Evolutionary conservation across 768 basidiomycete species (phyloP), one percentile per base, ranked within the genome.

Genomic region (Daedaleopsis nitida): DNA sequence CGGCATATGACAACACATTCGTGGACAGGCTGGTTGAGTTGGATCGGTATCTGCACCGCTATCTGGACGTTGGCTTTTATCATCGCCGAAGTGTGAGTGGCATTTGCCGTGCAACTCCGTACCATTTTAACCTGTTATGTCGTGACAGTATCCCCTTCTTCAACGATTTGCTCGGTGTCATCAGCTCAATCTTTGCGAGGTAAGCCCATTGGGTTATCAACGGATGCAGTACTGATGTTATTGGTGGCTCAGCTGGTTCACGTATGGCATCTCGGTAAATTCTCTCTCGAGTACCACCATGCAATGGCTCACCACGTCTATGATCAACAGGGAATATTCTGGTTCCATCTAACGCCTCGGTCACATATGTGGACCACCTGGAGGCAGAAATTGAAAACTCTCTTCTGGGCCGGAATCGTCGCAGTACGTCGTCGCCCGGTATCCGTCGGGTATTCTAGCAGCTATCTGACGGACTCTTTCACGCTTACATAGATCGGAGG

Each of bases 91-190:
- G 70, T 73, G 67, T 72, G 57, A 60, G 70, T 66, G 23, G 1
- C 1, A 24, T 49, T n/a, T n/a, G 21, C 7, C n/a, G n/a, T 4
- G n/a, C 21, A 6, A 23, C 4, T 24, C 21, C 16, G 19, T 49
- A 16, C 14, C 10, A 21, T 1, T 49, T 21, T 49, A 13, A 49
- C 47, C 10, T 1, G 9, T 5, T 27, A 3, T 3, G 23, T 7
- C 5, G 14, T 8, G 42, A 11, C 50, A 72, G 70, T 1, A 73
- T 73, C 48, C 72, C 72, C 24, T 73, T 73, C 67, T 73, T 73
- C 68, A 73, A 73, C 63, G 72, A 70, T 49, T 65, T 73, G 21
- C 67, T 73, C 16, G 69, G 72, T 4, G 72, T 73, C 16, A 71
- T 73, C 57, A 66, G 63, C 42, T 50, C 72, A 23, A 44, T 73